A percentile compares a stretch with the other conserved stretches of the same genome.
Conservation (phyloP, 2,329 filamentous ascomycete genomes). For the Exserohilum turcica region DNA sequence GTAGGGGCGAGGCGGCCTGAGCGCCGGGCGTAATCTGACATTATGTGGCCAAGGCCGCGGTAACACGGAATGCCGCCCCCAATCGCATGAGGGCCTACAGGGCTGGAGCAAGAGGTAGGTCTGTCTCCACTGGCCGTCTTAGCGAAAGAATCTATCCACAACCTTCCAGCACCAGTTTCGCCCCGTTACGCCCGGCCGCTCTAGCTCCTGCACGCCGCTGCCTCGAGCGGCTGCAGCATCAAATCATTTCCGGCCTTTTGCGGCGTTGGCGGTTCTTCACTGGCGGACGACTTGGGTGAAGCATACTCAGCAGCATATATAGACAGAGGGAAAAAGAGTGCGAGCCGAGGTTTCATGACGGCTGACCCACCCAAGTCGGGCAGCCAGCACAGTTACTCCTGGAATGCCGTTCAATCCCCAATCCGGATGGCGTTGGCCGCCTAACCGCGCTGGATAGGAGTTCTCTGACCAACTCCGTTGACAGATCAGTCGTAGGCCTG, state of each 20-base stretch:
- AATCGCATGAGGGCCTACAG: conserved; percentile 11
- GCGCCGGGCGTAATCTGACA: conserved; percentile 36
- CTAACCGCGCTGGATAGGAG: background rate
- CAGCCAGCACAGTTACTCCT: background rate
- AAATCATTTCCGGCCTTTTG: conserved; percentile 16
- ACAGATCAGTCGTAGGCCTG: background rate
- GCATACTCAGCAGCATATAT: conserved; percentile 9
- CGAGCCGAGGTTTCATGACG: conserved; percentile 28
- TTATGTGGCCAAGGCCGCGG: conserved; percentile 21
- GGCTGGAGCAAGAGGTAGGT: conserved; percentile 15
- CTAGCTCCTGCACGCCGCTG: conserved; percentile 15
- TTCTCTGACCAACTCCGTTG: conserved; percentile 1
- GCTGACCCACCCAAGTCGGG: conserved; percentile 10
- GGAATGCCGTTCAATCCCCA: background rate
- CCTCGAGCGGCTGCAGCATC: conserved; percentile 23
- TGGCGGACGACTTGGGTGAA: conserved; percentile 7
- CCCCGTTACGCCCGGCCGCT: conserved; percentile 20
- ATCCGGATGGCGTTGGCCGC: conserved; percentile 3
- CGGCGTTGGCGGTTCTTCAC: background rate
- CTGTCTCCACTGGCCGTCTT: conserved; percentile 13
- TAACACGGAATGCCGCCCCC: conserved; percentile 16
- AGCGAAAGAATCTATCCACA: conserved; percentile 25
- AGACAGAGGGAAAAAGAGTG: conserved; percentile 3
- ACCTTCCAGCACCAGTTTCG: conserved; percentile 23
- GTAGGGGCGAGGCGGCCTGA: conserved; percentile 11